Conservation (phyloP, 768 basidiomycete species). For the Clavaria fumosa region DNA sequence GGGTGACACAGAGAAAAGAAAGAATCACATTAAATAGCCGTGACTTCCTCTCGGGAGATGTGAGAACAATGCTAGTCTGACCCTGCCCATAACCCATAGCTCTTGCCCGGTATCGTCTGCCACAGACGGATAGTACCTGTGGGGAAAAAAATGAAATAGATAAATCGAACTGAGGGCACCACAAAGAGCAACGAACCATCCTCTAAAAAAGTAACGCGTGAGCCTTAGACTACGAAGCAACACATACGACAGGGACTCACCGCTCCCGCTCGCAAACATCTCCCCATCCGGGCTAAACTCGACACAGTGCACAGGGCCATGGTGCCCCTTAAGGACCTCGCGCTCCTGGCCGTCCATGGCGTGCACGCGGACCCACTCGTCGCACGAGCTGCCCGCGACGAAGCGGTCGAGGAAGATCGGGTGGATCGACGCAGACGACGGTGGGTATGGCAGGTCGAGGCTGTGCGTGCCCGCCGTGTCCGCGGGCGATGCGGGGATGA, state of each 20-base stretch:
- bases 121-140: constrained; percentile 88
- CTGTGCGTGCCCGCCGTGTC: constrained; percentile 53
- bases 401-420: constrained; percentile 80
- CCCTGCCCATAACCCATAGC: constrained; percentile 88
- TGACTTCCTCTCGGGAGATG: too few species aligned
- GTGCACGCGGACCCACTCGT: constrained; percentile 96
- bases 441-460: constrained; percentile 67
- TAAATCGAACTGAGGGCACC: too few species aligned
- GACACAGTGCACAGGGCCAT: constrained; percentile 91
- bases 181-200: constrained; percentile 48
- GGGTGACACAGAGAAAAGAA: too few species aligned
- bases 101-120: constrained; percentile 92
- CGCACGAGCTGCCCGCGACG: constrained; percentile 75
- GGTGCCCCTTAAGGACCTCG: constrained; percentile 90
- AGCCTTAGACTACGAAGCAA: constrained; percentile 8
- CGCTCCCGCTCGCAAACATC: constrained; percentile 93
- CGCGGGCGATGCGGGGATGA: constrained; percentile 63
- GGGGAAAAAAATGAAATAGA: too few species aligned
- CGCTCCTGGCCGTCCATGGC: constrained; percentile 80
- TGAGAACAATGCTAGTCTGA: constrained; percentile 28
- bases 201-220: constrained; percentile 31
- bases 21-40: too few species aligned
- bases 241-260: constrained; percentile 32
- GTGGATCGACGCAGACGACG: constrained; percentile 91
- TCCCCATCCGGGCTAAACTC: constrained; percentile 94